Evolutionary conservation across 495 filamentous ascomycete species (phyloP).

Genomic region (Aspergillus carlsbadensis): DNA sequence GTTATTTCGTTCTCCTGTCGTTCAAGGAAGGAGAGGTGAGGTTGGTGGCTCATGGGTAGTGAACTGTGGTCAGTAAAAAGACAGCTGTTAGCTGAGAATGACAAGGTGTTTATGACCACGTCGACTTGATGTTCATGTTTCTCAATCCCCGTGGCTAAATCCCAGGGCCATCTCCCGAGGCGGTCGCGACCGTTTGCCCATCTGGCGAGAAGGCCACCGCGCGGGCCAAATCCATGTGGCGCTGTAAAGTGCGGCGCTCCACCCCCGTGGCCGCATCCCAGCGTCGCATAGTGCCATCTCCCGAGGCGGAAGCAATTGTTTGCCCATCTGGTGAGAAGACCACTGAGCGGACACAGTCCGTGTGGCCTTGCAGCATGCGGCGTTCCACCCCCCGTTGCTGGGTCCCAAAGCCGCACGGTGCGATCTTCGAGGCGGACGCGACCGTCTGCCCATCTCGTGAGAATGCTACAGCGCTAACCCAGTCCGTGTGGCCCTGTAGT

Average conservation of each 20-base stretch:
- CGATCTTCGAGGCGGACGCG: neutral
- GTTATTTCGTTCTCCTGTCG: constrained; percentile 6
- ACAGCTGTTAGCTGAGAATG: neutral
- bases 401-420: neutral
- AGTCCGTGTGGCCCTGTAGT: neutral
- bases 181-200: neutral
- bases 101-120: neutral
- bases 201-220: constrained; percentile 1
- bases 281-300: neutral
- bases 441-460: neutral
- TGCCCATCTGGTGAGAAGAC: constrained; percentile 9
- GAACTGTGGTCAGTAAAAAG: neutral
- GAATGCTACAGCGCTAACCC: neutral
- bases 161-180: constrained; percentile 2
- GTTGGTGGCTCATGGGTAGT: neutral
- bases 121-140: neutral
- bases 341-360: no score
- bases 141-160: neutral
- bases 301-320: neutral
- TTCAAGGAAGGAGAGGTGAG: neutral
- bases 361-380: neutral
- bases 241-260: no score
- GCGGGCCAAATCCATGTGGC: no score
- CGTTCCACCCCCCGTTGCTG: neutral
- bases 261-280: neutral